Evolutionary conservation across 2,329 filamentous ascomycete genomes (phyloP).

Genomic region (Colletotrichum melonis): DNA sequence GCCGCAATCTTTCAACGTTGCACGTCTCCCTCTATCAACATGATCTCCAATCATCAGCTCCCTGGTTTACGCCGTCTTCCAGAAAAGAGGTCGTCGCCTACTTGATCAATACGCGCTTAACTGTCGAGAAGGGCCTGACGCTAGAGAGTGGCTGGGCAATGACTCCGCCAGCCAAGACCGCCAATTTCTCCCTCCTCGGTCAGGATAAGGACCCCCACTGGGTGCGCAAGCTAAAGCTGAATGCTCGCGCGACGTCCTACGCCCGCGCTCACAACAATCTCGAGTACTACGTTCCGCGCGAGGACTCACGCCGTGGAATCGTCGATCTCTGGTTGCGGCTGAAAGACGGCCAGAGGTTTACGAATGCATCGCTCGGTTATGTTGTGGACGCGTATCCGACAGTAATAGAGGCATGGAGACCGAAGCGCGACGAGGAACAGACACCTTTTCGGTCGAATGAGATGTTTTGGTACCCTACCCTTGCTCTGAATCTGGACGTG

Average conservation of each 20-base stretch:
- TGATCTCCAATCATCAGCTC: conserved; percentile 44
- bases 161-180: conserved; percentile 36
- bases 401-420: conserved; percentile 66
- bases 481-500: conserved; percentile 80
- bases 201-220: conserved; percentile 45
- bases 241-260: conserved; percentile 27
- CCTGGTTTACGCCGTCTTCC: conserved; percentile 48
- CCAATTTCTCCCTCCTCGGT: conserved; percentile 41
- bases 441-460: conserved; percentile 47
- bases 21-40: conserved; percentile 56
- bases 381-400: conserved; percentile 77
- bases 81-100: conserved; percentile 49
- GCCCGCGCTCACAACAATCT: conserved; percentile 44
- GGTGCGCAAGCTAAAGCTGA: conserved; percentile 25
- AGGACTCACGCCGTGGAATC: conserved; percentile 26
- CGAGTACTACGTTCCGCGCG: conserved; percentile 33
- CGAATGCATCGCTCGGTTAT: conserved; percentile 71
- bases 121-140: conserved; percentile 44
- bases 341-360: conserved; percentile 70
- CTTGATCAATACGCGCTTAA: conserved; percentile 51
- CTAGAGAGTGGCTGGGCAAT: conserved; percentile 30
- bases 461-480: conserved; percentile 79
- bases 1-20: conserved; percentile 53
- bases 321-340: conserved; percentile 76
- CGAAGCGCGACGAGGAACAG: conserved; percentile 42